A percentile compares a stretch with the other conserved stretches of the same genome.
These are phyloP conservation scores for Penicillium vulpinum DNA, from an alignment of 2,329 filamentous ascomycete genomes.

Conservation along the genomic window DNA sequence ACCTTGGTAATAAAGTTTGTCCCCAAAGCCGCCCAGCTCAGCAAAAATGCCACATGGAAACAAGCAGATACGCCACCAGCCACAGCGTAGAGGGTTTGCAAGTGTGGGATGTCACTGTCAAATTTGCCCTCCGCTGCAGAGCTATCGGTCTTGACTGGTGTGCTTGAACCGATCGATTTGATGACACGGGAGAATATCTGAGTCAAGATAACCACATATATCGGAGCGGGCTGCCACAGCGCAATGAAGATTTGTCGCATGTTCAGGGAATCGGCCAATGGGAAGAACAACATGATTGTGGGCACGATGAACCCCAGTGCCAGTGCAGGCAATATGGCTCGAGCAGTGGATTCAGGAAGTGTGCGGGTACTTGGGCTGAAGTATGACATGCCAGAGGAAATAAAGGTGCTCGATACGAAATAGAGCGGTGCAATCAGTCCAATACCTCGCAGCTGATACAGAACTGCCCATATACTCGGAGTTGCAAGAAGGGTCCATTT, in stretches of 20 bases:
- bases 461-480: slow-evolving; percentile 16
- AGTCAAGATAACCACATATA: slow-evolving; percentile 21
- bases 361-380: slow-evolving; percentile 13
- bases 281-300: slow-evolving; percentile 26
- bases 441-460: slow-evolving; percentile 19
- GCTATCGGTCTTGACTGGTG: background rate
- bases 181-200: slow-evolving; percentile 11
- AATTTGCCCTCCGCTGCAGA: background rate
- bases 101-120: background rate
- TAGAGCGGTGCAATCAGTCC: slow-evolving; percentile 27
- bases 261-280: slow-evolving; percentile 11
- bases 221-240: slow-evolving; percentile 26
- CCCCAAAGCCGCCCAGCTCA: slow-evolving; percentile 1
- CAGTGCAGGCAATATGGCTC: slow-evolving; percentile 25
- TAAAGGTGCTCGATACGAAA: slow-evolving; percentile 21
- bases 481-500: slow-evolving; percentile 16
- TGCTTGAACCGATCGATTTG: background rate
- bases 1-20: slow-evolving; percentile 13
- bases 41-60: slow-evolving; percentile 2
- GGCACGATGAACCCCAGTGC: slow-evolving; percentile 27
- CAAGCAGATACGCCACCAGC: slow-evolving; percentile 10
- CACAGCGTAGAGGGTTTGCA: slow-evolving; percentile 3
- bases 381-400: slow-evolving; percentile 12
- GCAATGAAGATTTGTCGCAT: slow-evolving; percentile 21
- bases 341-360: slow-evolving; percentile 19